Conservation (phyloP, 192 early-diverging fungal species). For the Chytriomyces sp. region DNA sequence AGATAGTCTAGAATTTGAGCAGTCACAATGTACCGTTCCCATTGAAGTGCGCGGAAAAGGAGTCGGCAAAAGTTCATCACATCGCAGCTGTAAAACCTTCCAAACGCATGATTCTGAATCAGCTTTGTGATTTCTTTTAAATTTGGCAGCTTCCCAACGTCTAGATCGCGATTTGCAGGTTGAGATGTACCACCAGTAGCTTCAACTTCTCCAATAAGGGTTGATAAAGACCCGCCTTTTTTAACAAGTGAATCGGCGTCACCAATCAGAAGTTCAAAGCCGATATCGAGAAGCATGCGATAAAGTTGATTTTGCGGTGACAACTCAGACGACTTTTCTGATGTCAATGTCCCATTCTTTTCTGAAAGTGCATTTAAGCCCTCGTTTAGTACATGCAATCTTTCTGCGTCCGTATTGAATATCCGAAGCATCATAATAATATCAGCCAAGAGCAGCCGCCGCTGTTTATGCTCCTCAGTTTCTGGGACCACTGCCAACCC, state of each 20-base stretch:
- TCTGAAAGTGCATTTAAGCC: slow-evolving; percentile 8
- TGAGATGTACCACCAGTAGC: not conserved
- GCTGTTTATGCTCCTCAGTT: slow-evolving; percentile 27
- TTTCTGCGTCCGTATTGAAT: slow-evolving; percentile 27
- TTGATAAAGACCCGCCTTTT: slow-evolving; percentile 13
- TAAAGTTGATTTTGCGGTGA: slow-evolving; percentile 6
- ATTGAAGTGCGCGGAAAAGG: slow-evolving; percentile 41
- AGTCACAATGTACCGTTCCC: slow-evolving; percentile 44
- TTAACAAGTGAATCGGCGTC: slow-evolving; percentile 33
- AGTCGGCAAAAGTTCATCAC: slow-evolving; percentile 37
- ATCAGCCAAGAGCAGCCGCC: slow-evolving; percentile 24
- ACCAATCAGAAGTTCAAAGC: slow-evolving; percentile 40
- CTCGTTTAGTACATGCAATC: slow-evolving; percentile 10
- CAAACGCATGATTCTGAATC: slow-evolving; percentile 24
- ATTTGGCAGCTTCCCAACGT: slow-evolving; percentile 35
- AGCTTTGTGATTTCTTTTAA: slow-evolving; percentile 30
- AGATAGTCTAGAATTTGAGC: slow-evolving; percentile 39
- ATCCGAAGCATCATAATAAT: slow-evolving; percentile 18
- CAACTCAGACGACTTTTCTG: not conserved
- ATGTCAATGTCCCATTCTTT: not conserved
- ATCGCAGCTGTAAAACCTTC: slow-evolving; percentile 33
- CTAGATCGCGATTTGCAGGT: slow-evolving; percentile 15
- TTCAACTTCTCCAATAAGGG: slow-evolving; percentile 18
- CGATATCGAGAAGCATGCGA: slow-evolving; percentile 42
- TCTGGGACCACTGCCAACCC: not conserved